phyloP scores from a whole-genome alignment of 2,329 filamentous ascomycete species.

The Didymosphaeria variabile region DNA sequence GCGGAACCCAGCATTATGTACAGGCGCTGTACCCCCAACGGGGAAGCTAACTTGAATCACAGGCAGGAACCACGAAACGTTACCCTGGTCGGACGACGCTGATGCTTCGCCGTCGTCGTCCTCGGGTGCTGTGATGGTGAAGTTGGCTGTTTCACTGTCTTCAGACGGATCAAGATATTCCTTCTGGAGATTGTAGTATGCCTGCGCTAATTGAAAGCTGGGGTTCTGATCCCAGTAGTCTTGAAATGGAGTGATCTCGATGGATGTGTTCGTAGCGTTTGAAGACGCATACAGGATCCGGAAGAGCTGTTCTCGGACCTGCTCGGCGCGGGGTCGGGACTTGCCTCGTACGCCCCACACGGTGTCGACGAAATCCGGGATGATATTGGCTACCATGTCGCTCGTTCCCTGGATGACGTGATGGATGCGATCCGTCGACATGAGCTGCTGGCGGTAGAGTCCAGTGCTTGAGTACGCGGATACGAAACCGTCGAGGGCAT shows the following conservation, averaged over 20 bases:
- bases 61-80: conserved; percentile 22
- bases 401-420: conserved; percentile 22
- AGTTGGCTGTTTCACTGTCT: conserved; percentile 12
- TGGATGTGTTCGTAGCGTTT: conserved; percentile 7
- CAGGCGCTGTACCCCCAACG: conserved; percentile 13
- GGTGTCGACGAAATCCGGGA: conserved; percentile 13
- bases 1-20: conserved; percentile 17
- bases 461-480: conserved; percentile 26
- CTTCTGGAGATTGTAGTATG: conserved; percentile 10
- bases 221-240: conserved; percentile 17
- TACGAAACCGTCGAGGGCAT: conserved; percentile 30
- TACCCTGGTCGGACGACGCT: conserved; percentile 19
- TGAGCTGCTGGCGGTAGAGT: conserved; percentile 26
- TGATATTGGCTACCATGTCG: conserved; percentile 15
- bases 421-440: conserved; percentile 26
- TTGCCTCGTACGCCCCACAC: conserved; percentile 14
- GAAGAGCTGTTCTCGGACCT: conserved; percentile 15
- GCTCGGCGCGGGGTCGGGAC: conserved; percentile 14
- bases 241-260: conserved; percentile 14
- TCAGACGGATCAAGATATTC: conserved; percentile 6
- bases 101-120: conserved; percentile 9
- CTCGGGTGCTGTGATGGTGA: conserved; percentile 10
- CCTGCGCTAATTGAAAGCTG: conserved; percentile 10
- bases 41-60: conserved; percentile 18
- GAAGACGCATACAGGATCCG: conserved; percentile 14